phyloP scores from a whole-genome alignment of 441 rosid genomes.

The Francoa sonchifolia region DNA sequence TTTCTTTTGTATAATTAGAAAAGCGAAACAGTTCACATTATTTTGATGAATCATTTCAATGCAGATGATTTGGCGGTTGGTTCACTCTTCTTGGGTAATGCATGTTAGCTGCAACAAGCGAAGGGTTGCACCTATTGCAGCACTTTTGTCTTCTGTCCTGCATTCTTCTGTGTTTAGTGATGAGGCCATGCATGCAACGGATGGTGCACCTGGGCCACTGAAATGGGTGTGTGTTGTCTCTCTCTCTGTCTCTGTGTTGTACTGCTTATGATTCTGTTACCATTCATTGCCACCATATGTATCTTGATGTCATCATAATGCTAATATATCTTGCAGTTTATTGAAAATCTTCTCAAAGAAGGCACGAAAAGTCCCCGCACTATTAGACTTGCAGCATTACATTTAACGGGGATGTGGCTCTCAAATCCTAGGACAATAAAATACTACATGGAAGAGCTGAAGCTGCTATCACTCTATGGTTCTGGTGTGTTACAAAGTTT shows the following conservation, averaged over 20 bases:
- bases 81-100: constrained; percentile 77
- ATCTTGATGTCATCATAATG: no score
- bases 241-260: constrained; percentile 8
- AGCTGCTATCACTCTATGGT: constrained; percentile 80
- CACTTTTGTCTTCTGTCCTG: constrained; percentile 76
- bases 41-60: constrained; percentile 11
- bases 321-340: constrained; percentile 48
- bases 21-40: neutral
- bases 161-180: constrained; percentile 60
- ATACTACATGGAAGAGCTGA: constrained; percentile 74
- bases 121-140: constrained; percentile 87
- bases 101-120: constrained; percentile 86
- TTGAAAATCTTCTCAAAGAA: constrained; percentile 72
- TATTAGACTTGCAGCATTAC: constrained; percentile 85
- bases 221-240: constrained; percentile 62
- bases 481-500: constrained; percentile 46
- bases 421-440: constrained; percentile 57
- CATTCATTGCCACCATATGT: constrained; percentile 4
- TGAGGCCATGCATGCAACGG: constrained; percentile 52
- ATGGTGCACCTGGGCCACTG: constrained; percentile 57
- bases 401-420: constrained; percentile 85
- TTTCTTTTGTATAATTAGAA: constrained; percentile 1
- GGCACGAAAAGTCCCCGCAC: constrained; percentile 95
- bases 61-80: constrained; percentile 90
- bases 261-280: neutral